A percentile compares a stretch with the other conserved stretches of the same genome.
phyloP scores from a whole-genome alignment of 495 filamentous ascomycete genomes.

The Penicillium salamii region DNA sequence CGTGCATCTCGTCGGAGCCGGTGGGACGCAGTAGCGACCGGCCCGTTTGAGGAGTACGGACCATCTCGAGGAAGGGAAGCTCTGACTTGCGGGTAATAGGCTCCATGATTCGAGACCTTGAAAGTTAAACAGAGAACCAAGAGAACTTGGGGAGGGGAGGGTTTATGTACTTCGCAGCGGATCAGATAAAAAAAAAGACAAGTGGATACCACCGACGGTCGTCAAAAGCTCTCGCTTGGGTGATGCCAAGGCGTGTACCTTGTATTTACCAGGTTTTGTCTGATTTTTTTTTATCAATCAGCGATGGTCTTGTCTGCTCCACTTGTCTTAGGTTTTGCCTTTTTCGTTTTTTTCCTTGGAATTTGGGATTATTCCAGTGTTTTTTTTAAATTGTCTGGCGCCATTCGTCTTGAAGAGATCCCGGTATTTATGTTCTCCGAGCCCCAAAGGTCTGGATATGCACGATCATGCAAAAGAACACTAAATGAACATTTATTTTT shows the following conservation, averaged over 20 bases:
- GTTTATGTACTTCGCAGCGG: constrained; percentile 11
- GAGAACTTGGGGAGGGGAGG: background rate
- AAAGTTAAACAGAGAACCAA: background rate
- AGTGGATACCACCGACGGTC: constrained; percentile 15
- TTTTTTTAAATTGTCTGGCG: background rate
- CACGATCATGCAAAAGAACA: background rate
- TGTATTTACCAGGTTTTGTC: background rate
- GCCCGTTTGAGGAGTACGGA: constrained; percentile 7
- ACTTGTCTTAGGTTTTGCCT: background rate
- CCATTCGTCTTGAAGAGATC: background rate
- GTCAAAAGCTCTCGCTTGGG: constrained; percentile 6
- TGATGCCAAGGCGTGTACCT: constrained; percentile 5
- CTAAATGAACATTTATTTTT: too few relatives aligned
- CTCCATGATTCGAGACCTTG: constrained; percentile 13
- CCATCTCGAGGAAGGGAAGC: constrained; percentile 15
- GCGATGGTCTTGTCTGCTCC: background rate
- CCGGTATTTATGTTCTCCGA: background rate
- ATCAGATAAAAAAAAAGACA: constrained; percentile 29
- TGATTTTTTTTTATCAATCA: too few relatives aligned
- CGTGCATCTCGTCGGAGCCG: constrained; percentile 60
- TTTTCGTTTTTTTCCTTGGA: too few relatives aligned
- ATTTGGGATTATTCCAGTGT: too few relatives aligned
- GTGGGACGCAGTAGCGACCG: constrained; percentile 26
- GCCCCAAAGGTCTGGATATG: background rate
- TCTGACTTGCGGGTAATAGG: constrained; percentile 21